A percentile compares a stretch with the other conserved stretches of the same genome.
Evolutionary conservation across 148 eudicot species (phyloP).

Genomic region (Rhododendron kiyosumense): DNA sequence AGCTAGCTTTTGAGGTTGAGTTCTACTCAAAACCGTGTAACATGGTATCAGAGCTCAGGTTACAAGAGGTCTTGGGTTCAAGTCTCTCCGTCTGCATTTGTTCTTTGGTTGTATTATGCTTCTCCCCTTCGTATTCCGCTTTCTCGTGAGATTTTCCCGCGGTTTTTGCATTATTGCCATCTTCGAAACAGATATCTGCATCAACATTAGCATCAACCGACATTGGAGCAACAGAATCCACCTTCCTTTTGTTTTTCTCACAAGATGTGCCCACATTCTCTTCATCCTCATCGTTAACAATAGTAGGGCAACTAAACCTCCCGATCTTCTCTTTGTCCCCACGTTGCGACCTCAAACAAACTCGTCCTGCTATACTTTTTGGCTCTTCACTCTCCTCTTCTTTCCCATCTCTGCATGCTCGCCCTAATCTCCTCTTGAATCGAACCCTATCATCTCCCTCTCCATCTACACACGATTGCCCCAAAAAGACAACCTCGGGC

Average conservation of each 20-base stretch:
- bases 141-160: neutral
- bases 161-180: too few relatives aligned
- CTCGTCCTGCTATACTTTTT: conserved; percentile 3
- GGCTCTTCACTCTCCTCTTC: neutral
- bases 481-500: neutral
- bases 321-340: neutral
- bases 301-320: conserved; percentile 8
- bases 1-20: too few relatives aligned
- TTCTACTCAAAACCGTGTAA: too few relatives aligned
- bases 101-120: too few relatives aligned
- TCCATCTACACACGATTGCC: neutral
- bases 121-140: neutral
- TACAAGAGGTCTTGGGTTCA: too few relatives aligned
- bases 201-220: too few relatives aligned
- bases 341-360: neutral
- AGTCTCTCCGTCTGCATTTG: too few relatives aligned
- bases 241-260: neutral
- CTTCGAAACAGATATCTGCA: too few relatives aligned
- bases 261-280: neutral
- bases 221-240: neutral
- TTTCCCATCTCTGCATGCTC: too few relatives aligned
- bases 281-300: too few relatives aligned
- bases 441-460: neutral
- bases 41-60: too few relatives aligned
- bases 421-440: neutral